Evolutionary conservation across 352 stramenopile genomes (phyloP).

Genomic region (Phytophthora pinifolia): DNA sequence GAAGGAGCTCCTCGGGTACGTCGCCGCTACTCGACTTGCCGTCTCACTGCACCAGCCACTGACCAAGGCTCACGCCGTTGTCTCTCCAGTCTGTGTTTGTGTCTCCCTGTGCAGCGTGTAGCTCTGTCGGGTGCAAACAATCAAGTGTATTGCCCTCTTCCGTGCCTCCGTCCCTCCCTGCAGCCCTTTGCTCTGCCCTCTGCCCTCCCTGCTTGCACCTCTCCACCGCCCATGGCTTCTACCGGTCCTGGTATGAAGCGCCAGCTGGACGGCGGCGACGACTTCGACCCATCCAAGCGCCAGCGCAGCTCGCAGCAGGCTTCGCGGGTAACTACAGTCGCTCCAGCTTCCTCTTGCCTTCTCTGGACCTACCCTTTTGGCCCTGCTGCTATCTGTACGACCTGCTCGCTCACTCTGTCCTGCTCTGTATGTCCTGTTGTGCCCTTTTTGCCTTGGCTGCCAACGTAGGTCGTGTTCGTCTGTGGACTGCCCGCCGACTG

Average conservation of each 20-base stretch:
- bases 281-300: constrained; percentile 40
- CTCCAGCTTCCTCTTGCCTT: constrained; percentile 6
- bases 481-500: constrained; percentile 72
- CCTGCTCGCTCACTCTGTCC: constrained; percentile 21
- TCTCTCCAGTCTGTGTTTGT: too few relatives aligned
- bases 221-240: constrained; percentile 13
- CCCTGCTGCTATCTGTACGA: background rate
- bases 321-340: constrained; percentile 47
- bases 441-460: constrained; percentile 18
- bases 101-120: constrained; percentile 4
- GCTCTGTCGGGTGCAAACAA: constrained; percentile 17
- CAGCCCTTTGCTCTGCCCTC: constrained; percentile 3
- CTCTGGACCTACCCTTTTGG: constrained; percentile 3
- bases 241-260: constrained; percentile 41
- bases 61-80: too few relatives aligned
- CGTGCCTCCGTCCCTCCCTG: constrained; percentile 10
- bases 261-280: constrained; percentile 34
- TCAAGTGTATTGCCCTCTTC: constrained; percentile 12
- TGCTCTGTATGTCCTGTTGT: constrained; percentile 30
- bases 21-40: too few relatives aligned
- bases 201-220: background rate
- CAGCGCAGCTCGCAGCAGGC: constrained; percentile 33
- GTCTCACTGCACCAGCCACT: too few relatives aligned
- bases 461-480: constrained; percentile 72
- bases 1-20: too few relatives aligned